These are phyloP conservation scores for Verticillium tricorpus DNA, from an alignment of 2,329 filamentous ascomycete genomes.

Conservation along the genomic window DNA sequence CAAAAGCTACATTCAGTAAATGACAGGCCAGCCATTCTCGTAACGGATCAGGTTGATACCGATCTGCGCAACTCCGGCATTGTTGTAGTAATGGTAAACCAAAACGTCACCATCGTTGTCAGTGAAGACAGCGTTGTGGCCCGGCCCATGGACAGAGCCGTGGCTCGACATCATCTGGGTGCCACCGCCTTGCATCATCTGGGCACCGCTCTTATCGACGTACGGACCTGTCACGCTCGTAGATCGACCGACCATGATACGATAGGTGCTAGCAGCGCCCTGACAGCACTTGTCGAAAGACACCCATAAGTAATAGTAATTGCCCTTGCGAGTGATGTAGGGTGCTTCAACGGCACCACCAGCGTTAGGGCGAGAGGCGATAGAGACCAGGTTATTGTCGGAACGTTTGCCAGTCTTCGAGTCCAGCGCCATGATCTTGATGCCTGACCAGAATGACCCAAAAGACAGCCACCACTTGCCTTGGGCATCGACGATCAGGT, in stretches of 20 bases:
- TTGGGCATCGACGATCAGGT: slow-evolving; percentile 20
- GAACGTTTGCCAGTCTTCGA: slow-evolving; percentile 19
- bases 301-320: slow-evolving; percentile 27
- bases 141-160: slow-evolving; percentile 22
- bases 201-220: slow-evolving; percentile 18
- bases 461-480: slow-evolving; percentile 26
- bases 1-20: slow-evolving; percentile 14
- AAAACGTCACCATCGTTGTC: slow-evolving; percentile 25
- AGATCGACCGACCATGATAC: slow-evolving; percentile 26
- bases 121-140: slow-evolving; percentile 24
- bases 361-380: slow-evolving; percentile 18
- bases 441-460: slow-evolving; percentile 25
- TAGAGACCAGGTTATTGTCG: slow-evolving; percentile 16
- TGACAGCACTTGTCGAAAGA: slow-evolving; percentile 25
- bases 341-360: slow-evolving; percentile 23
- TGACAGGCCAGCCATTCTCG: slow-evolving; percentile 23
- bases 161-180: slow-evolving; percentile 23
- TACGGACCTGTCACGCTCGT: slow-evolving; percentile 22
- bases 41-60: slow-evolving; percentile 26
- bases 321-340: slow-evolving; percentile 21
- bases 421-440: slow-evolving; percentile 23
- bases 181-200: slow-evolving; percentile 23
- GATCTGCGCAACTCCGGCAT: slow-evolving; percentile 17
- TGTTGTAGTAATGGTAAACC: slow-evolving; percentile 25
- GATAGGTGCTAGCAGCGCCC: slow-evolving; percentile 23